Conservation (phyloP, 805 yeast genomes). For the Candida gorgasii region DNA sequence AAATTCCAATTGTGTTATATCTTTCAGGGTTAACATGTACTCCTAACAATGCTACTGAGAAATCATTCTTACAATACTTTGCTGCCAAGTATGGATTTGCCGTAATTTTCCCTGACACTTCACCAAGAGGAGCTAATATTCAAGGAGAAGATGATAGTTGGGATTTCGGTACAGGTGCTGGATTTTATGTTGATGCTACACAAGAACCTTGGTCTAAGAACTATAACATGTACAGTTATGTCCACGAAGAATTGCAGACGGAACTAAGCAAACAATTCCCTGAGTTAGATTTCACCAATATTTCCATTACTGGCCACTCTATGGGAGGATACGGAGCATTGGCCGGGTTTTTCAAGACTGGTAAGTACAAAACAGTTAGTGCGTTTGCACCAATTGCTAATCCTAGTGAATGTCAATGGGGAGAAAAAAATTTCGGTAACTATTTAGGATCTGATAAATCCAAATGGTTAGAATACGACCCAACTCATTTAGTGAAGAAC, state of each 20-base stretch:
- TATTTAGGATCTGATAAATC: conserved; percentile 67
- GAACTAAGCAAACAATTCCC: conserved; percentile 44
- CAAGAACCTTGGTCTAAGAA: conserved; percentile 66
- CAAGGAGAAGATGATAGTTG: conserved; percentile 81
- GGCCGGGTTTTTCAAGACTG: conserved; percentile 61
- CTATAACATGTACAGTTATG: conserved; percentile 86
- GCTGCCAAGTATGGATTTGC: conserved; percentile 85
- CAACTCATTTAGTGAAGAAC: conserved; percentile 66
- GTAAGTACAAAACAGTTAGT: conserved; percentile 71
- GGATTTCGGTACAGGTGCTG: conserved; percentile 96
- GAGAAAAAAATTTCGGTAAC: conserved; percentile 75
- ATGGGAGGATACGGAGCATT: conserved; percentile 98
- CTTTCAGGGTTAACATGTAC: conserved; percentile 92
- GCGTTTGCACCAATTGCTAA: conserved; percentile 91
- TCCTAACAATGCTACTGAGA: conserved; percentile 90
- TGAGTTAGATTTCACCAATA: conserved; percentile 61
- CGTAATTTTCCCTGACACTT: conserved; percentile 91
- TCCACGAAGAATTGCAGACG: conserved; percentile 69
- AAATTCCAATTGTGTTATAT: conserved; percentile 73
- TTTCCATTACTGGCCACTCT: conserved; percentile 91
- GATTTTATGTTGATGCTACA: conserved; percentile 88
- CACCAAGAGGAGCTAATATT: conserved; percentile 82
- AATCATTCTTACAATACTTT: conserved; percentile 81
- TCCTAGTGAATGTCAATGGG: conserved; percentile 84
- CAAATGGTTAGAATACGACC: conserved; percentile 78